Conservation (phyloP, 345 rosid genomes). For the Rhizophora mangle region DNA sequence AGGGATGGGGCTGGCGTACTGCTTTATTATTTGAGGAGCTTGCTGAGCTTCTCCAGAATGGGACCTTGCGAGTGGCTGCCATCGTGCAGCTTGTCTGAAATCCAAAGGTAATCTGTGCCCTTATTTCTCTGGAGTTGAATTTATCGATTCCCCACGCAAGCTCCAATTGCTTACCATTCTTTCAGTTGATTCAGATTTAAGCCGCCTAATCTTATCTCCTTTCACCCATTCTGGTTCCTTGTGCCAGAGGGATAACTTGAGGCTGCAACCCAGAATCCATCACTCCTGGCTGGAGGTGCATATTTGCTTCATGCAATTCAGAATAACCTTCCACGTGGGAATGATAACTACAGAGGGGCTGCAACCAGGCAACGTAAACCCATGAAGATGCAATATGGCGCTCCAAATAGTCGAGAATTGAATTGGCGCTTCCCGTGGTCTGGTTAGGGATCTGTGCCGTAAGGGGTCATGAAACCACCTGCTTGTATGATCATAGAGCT, state of each 20-base stretch:
- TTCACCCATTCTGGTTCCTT: background rate
- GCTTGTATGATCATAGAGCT: too few relatives aligned
- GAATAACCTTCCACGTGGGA: background rate
- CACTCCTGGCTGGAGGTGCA: background rate
- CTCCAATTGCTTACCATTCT: background rate
- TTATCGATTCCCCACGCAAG: background rate
- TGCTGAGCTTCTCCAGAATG: conserved; percentile 79
- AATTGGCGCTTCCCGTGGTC: too few relatives aligned
- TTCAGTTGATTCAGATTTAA: conserved; percentile 12
- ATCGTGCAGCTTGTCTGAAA: conserved; percentile 81
- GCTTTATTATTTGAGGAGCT: conserved; percentile 88
- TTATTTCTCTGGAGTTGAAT: background rate
- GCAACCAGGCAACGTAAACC: too few relatives aligned
- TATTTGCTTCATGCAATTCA: background rate
- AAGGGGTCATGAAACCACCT: too few relatives aligned
- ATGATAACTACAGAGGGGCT: too few relatives aligned
- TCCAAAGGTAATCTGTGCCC: background rate
- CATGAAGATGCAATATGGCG: too few relatives aligned
- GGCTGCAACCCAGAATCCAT: background rate
- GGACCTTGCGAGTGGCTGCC: conserved; percentile 75
- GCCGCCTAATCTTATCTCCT: background rate
- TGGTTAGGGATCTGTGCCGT: too few relatives aligned
- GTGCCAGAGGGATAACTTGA: background rate
- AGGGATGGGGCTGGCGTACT: conserved; percentile 98
- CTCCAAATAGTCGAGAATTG: too few relatives aligned